Evolutionary conservation across 192 early-diverging fungal genomes (phyloP), one percentile per base, ranked within the genome.

Genomic region (Obelidium mucronatum): DNA sequence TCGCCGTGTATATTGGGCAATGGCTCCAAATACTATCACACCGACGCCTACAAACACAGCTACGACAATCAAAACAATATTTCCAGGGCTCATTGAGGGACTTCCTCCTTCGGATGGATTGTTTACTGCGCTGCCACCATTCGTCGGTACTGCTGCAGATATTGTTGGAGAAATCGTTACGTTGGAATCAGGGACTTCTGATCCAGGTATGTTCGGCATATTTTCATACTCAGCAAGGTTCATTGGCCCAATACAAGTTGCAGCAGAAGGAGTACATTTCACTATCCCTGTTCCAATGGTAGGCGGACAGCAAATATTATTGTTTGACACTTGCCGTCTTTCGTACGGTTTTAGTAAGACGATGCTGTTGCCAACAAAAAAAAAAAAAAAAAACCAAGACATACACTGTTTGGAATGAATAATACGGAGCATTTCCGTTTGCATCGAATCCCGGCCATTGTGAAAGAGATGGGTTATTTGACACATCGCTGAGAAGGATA

Each of bases 401-500:
- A 24, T 31, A 58, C 31, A 74, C 22, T 5, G 8, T 62, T 40
- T 8, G 17, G 42, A 62, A 44, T 19, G 72, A 74, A 33, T 39
- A 40, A 31, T 40, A 30, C 11, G 72, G 56, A 3, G 28, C 31
- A n/a, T 39, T 22, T 48, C 72, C 72, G 13, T 34, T 19, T 58
- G 26, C 24, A 37, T 54, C 59, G 4, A 62, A 26, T 17, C 53
- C 19, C 5, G 72, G 59, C 58, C 56, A 74, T 40, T 24, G 35
- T 30, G 31, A 5, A 15, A 74, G 40, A 15, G 15, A 24, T 11
- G 72, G 60, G 59, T 74, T 74, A 33, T 74, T 8, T 26, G 72
- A 74, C 28, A 74, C 40, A 59, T 74, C 59, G 31, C 72, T 74
- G 72, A 3, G 3, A 28, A 0, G 15, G 17, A n/a, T n/a, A n/a